These are phyloP conservation scores for Logfia minima DNA, from an alignment of 129 eudicot species.

Conservation along the genomic window DNA sequence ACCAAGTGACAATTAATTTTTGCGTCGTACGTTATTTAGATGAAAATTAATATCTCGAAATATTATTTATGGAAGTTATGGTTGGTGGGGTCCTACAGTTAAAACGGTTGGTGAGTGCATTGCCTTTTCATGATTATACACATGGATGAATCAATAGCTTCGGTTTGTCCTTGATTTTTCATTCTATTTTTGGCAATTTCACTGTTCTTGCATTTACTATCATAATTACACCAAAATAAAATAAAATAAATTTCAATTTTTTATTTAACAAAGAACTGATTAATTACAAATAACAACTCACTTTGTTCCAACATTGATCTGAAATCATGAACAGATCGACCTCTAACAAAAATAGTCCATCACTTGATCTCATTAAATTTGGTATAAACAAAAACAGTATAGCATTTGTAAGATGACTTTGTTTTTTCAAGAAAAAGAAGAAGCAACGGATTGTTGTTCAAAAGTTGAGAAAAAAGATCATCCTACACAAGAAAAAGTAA, in stretches of 20 bases:
- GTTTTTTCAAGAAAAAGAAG: too few species aligned
- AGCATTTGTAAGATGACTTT: too few species aligned
- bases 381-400: too few species aligned
- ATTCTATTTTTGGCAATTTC: slow-evolving; percentile 18
- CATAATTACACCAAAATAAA: neutral
- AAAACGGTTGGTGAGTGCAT: slow-evolving; percentile 35
- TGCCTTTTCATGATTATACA: slow-evolving; percentile 14
- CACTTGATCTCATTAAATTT: too few species aligned
- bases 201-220: slow-evolving; percentile 19
- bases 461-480: too few species aligned
- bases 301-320: neutral
- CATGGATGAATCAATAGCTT: slow-evolving; percentile 29
- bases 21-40: neutral
- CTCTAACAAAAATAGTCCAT: too few species aligned
- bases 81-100: slow-evolving; percentile 31
- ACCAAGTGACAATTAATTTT: neutral
- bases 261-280: neutral
- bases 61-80: slow-evolving; percentile 16
- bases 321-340: too few species aligned
- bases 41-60: neutral
- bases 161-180: slow-evolving; percentile 31
- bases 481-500: too few species aligned
- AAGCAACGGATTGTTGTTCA: too few species aligned
- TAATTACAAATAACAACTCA: neutral
- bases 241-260: neutral